Base-by-base conservation (phyloP, 2,329 filamentous ascomycete genomes). In the Trichoderma sp. region DNA sequence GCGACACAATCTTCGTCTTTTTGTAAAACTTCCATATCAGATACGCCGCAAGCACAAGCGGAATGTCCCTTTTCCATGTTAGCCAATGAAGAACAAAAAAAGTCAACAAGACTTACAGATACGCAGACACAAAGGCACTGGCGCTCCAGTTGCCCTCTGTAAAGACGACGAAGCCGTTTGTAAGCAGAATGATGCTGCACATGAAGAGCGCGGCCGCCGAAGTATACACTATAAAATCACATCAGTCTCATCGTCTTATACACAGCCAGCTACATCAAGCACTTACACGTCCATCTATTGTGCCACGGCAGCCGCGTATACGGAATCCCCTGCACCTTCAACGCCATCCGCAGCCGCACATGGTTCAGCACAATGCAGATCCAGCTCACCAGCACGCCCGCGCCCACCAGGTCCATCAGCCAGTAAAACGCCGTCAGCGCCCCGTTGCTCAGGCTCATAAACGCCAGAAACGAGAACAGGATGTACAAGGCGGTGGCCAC, bases 371-470 rank as follows among this genome's bases (percentile, higher is more conserved):
- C 74, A 70, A 90, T 88, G 0, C 83, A 80, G 1, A 83, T 85
- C 89, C 89, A 92, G 1, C 86, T 88, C 7, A 91, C 82, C 56
- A 92, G 75, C 3, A 89, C 88, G 8, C 88, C 88, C 5, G 86
- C 87, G 0, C 88, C 84, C 0, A 88, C 90, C 52, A 91, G 76
- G 64, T 87, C 81, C 14, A 90, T 83, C 11, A 91, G 80, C 88
- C 88, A 91, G 77, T 83, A 89, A 73, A 91, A 91, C 5, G 90
- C 89, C 0, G 85, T 89, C 73, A 90, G 78, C 0, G 88, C 88
- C 19, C 83, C 81, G 31, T 81, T 86, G 8, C 87, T 83, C 47
- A 90, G 76, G 72, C 80, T 84, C 81, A 89, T 85, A 78, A 87
- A 89, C 73, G 84, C 86, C 29, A 89, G 82, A 52, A 85, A 81